Conservation (phyloP, 495 filamentous ascomycete species). For the Neurospora sp. region DNA sequence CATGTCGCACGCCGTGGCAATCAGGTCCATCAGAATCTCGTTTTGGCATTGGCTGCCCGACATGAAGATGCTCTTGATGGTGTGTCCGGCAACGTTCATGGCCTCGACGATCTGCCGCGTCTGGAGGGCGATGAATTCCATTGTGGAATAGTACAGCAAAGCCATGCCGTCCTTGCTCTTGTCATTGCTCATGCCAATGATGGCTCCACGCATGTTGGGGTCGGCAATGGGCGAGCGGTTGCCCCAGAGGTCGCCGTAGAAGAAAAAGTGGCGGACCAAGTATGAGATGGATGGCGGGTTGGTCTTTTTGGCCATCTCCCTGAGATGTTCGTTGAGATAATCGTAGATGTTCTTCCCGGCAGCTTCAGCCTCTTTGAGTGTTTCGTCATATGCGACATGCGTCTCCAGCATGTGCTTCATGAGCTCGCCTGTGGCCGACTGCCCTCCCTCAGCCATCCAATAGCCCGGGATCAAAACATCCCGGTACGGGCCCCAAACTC, state of each 20-base stretch:
- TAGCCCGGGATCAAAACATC: conserved; percentile 83
- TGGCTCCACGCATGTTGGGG: conserved; percentile 77
- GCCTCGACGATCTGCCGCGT: conserved; percentile 89
- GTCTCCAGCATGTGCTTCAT: conserved; percentile 90
- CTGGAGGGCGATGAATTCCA: conserved; percentile 96
- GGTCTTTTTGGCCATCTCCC: conserved; percentile 55
- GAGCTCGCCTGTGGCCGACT: conserved; percentile 89
- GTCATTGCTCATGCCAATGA: conserved; percentile 78
- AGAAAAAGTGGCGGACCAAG: conserved; percentile 86
- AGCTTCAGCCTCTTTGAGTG: conserved; percentile 61
- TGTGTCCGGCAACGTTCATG: conserved; percentile 80
- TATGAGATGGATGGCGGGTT: conserved; percentile 70
- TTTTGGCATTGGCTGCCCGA: conserved; percentile 96
- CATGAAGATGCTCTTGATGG: conserved; percentile 92
- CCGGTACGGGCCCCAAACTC: conserved; percentile 93
- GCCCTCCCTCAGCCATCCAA: conserved; percentile 96
- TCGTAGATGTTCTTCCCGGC: conserved; percentile 83
- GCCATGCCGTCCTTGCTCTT: conserved; percentile 77
- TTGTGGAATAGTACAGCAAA: conserved; percentile 81
- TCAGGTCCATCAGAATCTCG: conserved; percentile 76
- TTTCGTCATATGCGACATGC: conserved; percentile 76
- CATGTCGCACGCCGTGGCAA: conserved; percentile 83
- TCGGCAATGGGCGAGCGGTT: conserved; percentile 93
- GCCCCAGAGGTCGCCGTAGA: conserved; percentile 97
- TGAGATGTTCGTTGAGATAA: conserved; percentile 83